Base-by-base conservation (phyloP, 768 basidiomycete species). In the Russula sp. region DNA sequence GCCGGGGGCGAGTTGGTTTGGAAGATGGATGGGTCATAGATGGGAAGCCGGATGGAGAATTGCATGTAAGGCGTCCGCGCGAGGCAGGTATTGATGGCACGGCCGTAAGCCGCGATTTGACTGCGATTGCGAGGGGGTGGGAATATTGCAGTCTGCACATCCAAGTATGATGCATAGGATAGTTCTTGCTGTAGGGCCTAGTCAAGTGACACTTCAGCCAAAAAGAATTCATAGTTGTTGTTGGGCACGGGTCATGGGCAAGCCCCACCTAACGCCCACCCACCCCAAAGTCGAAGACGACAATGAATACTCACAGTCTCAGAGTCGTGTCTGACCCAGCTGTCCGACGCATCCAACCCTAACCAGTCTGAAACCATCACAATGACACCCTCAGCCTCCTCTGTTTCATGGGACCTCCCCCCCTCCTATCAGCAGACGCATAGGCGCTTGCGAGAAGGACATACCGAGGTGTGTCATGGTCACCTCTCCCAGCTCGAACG, bases 121-220 rank as follows among this genome's bases (percentile, higher is more conserved):
- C 83, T 83, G 58, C 94, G 86, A 71, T 87, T 86, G 61, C 84
- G 81, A 1, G 96, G 96, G 1, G 93, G 83, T 35, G 97, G 96
- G 2, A 98, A 83, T 68, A 99, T 87, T 35, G 88, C 86, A 14
- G 86, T 84, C 32, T 84, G 83, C 32, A 98, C 79, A 68, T 90
- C 89, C 65, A 99, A 84, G 75, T 99, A 98, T 1, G 92, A 84
- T 0, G 94, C 94, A 70, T 94, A 97, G 2, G 90, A 81, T 16
- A 97, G 80, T 73, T 99, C 97, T 75, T 98, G 94, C 58, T 86
- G 84, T 16, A 99, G 80, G 11, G 97, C 96, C 93, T 96, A 62
- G 42, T 54, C 56, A 46, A 64, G 64, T 47, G 59, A 60, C 47
- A 62, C 41, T n/a, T 50, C 48, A 58, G 48, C 25, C 18, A 52